Evolutionary conservation across 306 rosid genomes (phyloP), one percentile per base, ranked within the genome.

Genomic region (Fragaria nilgerrensis): DNA sequence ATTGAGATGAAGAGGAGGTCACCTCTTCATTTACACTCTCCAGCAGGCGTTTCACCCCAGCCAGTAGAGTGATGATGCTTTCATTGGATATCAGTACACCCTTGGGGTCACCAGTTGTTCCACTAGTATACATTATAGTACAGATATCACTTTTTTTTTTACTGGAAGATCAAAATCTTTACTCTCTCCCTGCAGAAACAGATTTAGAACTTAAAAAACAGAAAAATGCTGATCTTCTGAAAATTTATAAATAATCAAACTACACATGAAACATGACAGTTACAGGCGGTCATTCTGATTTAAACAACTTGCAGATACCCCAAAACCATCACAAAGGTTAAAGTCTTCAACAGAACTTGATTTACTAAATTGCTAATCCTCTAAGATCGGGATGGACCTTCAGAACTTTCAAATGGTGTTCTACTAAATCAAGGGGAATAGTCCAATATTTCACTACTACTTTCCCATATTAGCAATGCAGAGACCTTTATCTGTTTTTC

Each of bases 51-150:
- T 90, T 87, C 69, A 92, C 85, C 72, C 99, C 99, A 66, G 92
- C 89, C 74, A 95, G 77, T 77, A 95, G 85, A 68, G 92, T 81
- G 82, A 92, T 85, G 52, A 95, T 95, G 89, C 91, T 87, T 48
- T 90, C 93, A 66, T 95, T 92, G 66, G 99, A 92, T 84, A 95
- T 78, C 83, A 90, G 27, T 62, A 95, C 99, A 70, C 99, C 99
- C 89, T 95, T 95, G 81, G 97, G 99, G 68, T 95, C 97, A 75
- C 99, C 97, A 55, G 99, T 95, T 50, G 98, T 92, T 85, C 97
- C 97, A 41, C 98, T 95, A 16, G 98, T 95, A 79, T 95, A 95
- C 98, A 95, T 95, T 77, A 95, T 95, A 27, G 99, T 95, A 70
- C 92, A 92, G 79, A 95, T 87, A 67, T 95, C 97, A 58, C 90